Evolutionary conservation across 2,329 filamentous ascomycete genomes (phyloP), one percentile per base, ranked within the genome.

Genomic region (Cladosporium sphaerospermum): DNA sequence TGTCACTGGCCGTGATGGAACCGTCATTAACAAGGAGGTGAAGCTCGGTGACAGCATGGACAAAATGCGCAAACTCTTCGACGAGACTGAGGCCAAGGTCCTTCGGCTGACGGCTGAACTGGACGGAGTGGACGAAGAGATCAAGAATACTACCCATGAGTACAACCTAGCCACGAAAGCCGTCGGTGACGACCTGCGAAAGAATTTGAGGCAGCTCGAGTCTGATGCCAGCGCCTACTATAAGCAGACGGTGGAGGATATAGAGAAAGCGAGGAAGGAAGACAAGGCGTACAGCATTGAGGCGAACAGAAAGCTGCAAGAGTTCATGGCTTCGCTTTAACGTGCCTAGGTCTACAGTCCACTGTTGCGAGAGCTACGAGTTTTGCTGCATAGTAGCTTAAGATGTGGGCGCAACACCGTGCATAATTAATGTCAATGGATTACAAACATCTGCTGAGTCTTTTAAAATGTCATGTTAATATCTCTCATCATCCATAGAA

Each of bases 1-100:
- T 14, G 48, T 52, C 39, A 45, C 34, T 3, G 42, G 53, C 11
- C n/a, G 39, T 9, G 43, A 54, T 19, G 57, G 61, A 44, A 44
- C 41, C 11, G 37, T 28, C 8, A 23, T 13, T 19, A 8, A n/a
- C 23, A 50, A 43, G 16, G 9, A 48, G 8, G 33, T 54, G 46
- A 54, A 52, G n/a, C 52, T 67, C 31, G 59, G 57, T 33, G 56
- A 57, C 9, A 59, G 61, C 34, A 51, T 59, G 32, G 41, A 54
- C n/a, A 53, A 53, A 3, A 58, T 61, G 34, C 39, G 48, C 10
- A 51, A 55, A 33, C 54, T 57, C 6, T 37, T 48, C 9, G 50
- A 50, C 9, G 43, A 47, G 8, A 58, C 60, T 23, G 41, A 45
- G 9, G 54, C 33, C 8, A 56, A 59, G 48, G 41, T 62, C 31